Evolutionary conservation across 257 asterid species (phyloP).

Genomic region (Craterostigma plantagineum): DNA sequence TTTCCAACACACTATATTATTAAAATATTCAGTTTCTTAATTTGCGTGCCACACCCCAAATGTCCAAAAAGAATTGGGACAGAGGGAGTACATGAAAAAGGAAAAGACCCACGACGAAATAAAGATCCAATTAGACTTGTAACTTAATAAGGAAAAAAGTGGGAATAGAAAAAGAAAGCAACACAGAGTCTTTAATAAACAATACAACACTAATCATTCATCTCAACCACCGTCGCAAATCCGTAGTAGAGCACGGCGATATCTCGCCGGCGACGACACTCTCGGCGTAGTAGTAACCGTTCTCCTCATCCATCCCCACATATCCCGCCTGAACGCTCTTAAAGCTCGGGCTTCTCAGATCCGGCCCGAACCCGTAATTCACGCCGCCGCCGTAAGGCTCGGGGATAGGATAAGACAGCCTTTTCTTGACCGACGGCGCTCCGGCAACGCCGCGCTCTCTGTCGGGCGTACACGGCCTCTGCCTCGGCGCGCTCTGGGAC

Average conservation of each 20-base stretch:
- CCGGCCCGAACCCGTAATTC: constrained; percentile 22
- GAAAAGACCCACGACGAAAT: too few species aligned
- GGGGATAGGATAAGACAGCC: constrained; percentile 56
- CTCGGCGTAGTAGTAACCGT: constrained; percentile 46
- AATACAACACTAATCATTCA: constrained; percentile 11
- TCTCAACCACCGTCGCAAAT: constrained; percentile 63
- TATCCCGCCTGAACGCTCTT: constrained; percentile 71
- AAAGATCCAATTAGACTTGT: too few species aligned
- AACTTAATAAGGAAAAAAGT: too few species aligned
- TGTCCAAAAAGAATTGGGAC: too few species aligned
- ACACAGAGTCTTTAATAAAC: too few species aligned
- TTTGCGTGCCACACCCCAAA: too few species aligned
- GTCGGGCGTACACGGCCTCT: constrained; percentile 73
- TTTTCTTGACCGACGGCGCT: constrained; percentile 34
- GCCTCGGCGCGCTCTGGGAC: constrained; percentile 81
- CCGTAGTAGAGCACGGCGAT: constrained; percentile 85
- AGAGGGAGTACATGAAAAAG: too few species aligned
- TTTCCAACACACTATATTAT: too few species aligned
- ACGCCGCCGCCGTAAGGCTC: constrained; percentile 29
- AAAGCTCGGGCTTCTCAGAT: constrained; percentile 76
- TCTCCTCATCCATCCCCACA: constrained; percentile 58
- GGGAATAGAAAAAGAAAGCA: too few species aligned
- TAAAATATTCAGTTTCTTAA: too few species aligned
- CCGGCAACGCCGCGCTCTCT: constrained; percentile 46
- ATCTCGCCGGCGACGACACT: constrained; percentile 78